Percentiles rank a stretch among this genome's conserved stretches.
These are phyloP conservation scores for Yamadazyma triangularis DNA, from an alignment of 1,139 yeast genomes.

Conservation along the genomic window DNA sequence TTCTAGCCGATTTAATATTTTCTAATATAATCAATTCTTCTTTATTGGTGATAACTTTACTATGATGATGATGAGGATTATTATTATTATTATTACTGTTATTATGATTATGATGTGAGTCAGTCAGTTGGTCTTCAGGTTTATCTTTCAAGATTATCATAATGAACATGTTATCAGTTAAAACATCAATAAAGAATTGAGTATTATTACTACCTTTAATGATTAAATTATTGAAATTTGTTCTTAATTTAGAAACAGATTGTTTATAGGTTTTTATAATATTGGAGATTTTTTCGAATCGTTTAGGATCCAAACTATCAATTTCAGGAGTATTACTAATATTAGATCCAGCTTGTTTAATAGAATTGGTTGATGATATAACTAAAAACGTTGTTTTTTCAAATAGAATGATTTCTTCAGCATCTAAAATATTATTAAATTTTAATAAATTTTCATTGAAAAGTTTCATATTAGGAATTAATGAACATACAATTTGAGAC, in stretches of 20 bases:
- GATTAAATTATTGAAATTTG: constrained; percentile 75
- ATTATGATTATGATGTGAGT: no score
- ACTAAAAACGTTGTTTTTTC: constrained; percentile 93
- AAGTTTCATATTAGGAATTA: constrained; percentile 84
- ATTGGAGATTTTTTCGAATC: constrained; percentile 91
- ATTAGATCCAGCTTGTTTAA: constrained; percentile 19
- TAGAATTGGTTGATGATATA: constrained; percentile 64
- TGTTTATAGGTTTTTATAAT: constrained; percentile 94
- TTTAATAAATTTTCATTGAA: constrained; percentile 75
- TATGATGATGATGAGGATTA: no score
- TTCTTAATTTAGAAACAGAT: constrained; percentile 81
- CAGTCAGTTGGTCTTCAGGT: no score
- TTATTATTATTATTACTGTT: no score
- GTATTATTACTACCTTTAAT: constrained; percentile 73
- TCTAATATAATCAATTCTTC: constrained; percentile 64
- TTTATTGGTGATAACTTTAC: constrained; percentile 28
- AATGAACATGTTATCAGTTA: constrained; percentile 70
- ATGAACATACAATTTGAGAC: constrained; percentile 92
- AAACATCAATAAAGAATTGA: constrained; percentile 61
- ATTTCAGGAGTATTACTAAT: no score
- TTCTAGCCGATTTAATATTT: constrained; percentile 63
- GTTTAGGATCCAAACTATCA: constrained; percentile 68
- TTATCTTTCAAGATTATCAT: constrained; percentile 60
- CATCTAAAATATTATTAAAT: constrained; percentile 72
- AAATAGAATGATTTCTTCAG: constrained; percentile 86